Conservation (phyloP, 176 grass and related monocot genomes). For the Aegilops tauschii region DNA sequence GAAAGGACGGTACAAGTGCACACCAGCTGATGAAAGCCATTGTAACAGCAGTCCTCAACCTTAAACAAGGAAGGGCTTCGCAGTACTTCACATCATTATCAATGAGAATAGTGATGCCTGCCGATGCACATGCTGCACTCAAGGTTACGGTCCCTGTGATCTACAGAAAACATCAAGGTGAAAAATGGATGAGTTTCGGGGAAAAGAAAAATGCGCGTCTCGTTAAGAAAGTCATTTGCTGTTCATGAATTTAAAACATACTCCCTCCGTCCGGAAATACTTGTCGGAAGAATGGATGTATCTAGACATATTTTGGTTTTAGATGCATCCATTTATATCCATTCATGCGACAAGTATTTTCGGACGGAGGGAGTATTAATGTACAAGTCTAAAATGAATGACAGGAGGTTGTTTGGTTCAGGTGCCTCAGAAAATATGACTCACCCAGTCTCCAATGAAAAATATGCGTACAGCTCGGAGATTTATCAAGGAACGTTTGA, state of each 20-base stretch:
- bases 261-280: too few relatives aligned
- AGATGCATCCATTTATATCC: too few relatives aligned
- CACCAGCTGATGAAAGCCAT: conserved; percentile 95
- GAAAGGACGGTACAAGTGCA: conserved; percentile 67
- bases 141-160: conserved; percentile 79
- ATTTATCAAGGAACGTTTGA: conserved; percentile 72
- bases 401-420: background rate
- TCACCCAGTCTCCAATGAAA: conserved; percentile 82
- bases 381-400: background rate
- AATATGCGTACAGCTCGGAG: conserved; percentile 51
- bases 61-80: conserved; percentile 63
- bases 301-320: too few relatives aligned
- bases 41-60: conserved; percentile 72
- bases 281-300: too few relatives aligned
- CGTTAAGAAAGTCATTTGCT: background rate
- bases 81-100: conserved; percentile 78
- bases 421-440: conserved; percentile 4
- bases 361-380: background rate
- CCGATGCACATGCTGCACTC: conserved; percentile 80
- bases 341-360: too few relatives aligned
- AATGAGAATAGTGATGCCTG: conserved; percentile 83
- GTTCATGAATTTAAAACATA: background rate
- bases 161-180: conserved; percentile 34
- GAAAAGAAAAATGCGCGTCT: background rate
- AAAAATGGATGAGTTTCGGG: background rate